Conservation (phyloP, 805 yeast genomes). For the Wickerhamiella bombiphila region DNA sequence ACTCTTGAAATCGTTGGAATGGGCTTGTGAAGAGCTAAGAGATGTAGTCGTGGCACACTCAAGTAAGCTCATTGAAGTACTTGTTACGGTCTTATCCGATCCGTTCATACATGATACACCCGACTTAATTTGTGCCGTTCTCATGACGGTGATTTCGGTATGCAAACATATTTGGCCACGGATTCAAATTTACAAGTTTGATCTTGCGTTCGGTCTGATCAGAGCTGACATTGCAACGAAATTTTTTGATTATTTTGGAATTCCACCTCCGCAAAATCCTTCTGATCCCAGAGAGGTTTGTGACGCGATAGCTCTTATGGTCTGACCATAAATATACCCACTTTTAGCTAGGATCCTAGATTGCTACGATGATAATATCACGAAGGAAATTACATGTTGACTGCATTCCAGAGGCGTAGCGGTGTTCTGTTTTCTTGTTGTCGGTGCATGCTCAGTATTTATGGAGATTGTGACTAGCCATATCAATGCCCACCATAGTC, state of each 20-base stretch:
- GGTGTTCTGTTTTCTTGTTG: too few relatives aligned
- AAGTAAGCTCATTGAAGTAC: slow-evolving; percentile 13
- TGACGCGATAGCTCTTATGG: too few relatives aligned
- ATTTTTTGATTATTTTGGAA: not conserved
- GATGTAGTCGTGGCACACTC: slow-evolving; percentile 17
- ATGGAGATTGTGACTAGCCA: too few relatives aligned
- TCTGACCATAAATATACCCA: too few relatives aligned
- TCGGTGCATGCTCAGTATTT: too few relatives aligned
- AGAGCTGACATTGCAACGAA: slow-evolving; percentile 7
- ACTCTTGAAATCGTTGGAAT: slow-evolving; percentile 8
- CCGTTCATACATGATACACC: slow-evolving; percentile 19
- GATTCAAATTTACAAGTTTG: slow-evolving; percentile 18
- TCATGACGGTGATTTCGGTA: slow-evolving; percentile 8
- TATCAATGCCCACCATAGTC: too few relatives aligned
- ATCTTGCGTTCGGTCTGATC: slow-evolving; percentile 17
- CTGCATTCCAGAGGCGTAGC: too few relatives aligned
- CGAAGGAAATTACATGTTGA: too few relatives aligned
- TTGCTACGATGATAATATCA: too few relatives aligned
- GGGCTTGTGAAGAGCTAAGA: slow-evolving; percentile 12
- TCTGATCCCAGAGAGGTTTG: too few relatives aligned
- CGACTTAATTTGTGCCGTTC: slow-evolving; percentile 11
- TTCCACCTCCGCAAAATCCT: too few relatives aligned
- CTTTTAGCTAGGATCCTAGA: too few relatives aligned
- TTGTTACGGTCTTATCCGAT: slow-evolving; percentile 18
- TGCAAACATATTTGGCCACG: slow-evolving; percentile 18